A percentile compares a stretch with the other conserved stretches of the same genome.
Evolutionary conservation across 495 filamentous ascomycete species (phyloP).

Genomic region (Daldinia vernicosa): DNA sequence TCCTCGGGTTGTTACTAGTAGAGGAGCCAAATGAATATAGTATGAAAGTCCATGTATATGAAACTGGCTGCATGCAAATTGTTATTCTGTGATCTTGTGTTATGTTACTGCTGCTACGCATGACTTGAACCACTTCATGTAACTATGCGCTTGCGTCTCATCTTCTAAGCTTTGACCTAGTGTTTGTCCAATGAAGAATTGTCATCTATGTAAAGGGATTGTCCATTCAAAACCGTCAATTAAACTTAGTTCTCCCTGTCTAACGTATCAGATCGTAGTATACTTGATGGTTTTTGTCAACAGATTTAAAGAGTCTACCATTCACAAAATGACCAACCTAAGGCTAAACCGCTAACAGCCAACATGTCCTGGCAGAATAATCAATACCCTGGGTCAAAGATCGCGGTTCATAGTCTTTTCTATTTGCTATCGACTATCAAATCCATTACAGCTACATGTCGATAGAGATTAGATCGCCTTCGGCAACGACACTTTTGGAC

Average conservation of each 20-base stretch:
- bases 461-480: slow-evolving; percentile 14
- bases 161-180: not conserved
- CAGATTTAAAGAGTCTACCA: too few relatives aligned
- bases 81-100: too few relatives aligned
- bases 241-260: not conserved
- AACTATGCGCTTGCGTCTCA: not conserved
- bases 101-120: too few relatives aligned
- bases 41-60: slow-evolving; percentile 16
- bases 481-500: slow-evolving; percentile 4
- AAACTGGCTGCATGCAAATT: not conserved
- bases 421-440: slow-evolving; percentile 28
- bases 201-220: not conserved
- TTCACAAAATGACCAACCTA: too few relatives aligned
- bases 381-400: not conserved
- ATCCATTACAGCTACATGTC: slow-evolving; percentile 10
- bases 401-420: slow-evolving; percentile 16
- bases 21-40: slow-evolving; percentile 21
- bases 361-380: not conserved
- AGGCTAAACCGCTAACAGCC: not conserved
- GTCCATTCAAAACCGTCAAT: not conserved
- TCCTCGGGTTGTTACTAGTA: slow-evolving; percentile 10
- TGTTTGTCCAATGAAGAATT: not conserved
- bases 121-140: too few relatives aligned
- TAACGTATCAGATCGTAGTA: not conserved
- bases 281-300: too few relatives aligned